Evolutionary conservation across 208 protist species (phyloP).

Genomic region (Crithidia expoeki): DNA sequence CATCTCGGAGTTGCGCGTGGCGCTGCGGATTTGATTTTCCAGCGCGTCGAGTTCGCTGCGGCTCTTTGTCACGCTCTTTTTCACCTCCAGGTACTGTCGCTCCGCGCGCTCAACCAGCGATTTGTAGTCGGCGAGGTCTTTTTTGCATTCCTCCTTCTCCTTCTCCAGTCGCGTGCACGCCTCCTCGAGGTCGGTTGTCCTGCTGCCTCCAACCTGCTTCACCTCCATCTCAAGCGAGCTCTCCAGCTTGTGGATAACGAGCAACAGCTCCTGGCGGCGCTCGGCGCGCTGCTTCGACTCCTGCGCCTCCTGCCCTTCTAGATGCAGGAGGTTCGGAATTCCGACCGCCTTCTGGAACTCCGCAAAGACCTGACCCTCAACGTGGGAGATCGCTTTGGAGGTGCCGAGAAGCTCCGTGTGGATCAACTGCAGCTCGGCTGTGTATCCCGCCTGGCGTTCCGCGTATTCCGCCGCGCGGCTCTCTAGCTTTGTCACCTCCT

Average conservation of each 20-base stretch:
- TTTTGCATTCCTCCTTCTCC: slow-evolving; percentile 64
- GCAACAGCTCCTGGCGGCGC: slow-evolving; percentile 69
- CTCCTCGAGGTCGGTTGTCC: slow-evolving; percentile 48
- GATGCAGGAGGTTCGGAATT: slow-evolving; percentile 87
- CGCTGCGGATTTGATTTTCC: slow-evolving; percentile 66
- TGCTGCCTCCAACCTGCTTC: slow-evolving; percentile 50
- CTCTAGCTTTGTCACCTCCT: slow-evolving; percentile 35
- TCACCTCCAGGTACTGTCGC: slow-evolving; percentile 43
- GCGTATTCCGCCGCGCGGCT: slow-evolving; percentile 19
- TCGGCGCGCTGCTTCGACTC: slow-evolving; percentile 59
- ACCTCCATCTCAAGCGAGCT: slow-evolving; percentile 75
- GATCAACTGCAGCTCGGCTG: slow-evolving; percentile 41
- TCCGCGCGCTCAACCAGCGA: slow-evolving; percentile 56
- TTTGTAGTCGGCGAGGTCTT: slow-evolving; percentile 63
- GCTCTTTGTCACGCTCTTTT: slow-evolving; percentile 36
- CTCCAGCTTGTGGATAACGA: slow-evolving; percentile 80
- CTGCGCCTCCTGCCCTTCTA: slow-evolving; percentile 78
- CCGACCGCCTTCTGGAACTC: slow-evolving; percentile 89
- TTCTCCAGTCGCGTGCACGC: slow-evolving; percentile 40
- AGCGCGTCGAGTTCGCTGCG: slow-evolving; percentile 60
- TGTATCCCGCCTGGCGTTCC: slow-evolving; percentile 20
- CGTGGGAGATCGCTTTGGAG: slow-evolving; percentile 53
- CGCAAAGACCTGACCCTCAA: slow-evolving; percentile 89
- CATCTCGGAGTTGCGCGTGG: slow-evolving; percentile 51
- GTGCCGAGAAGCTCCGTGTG: slow-evolving; percentile 62